phyloP scores from a whole-genome alignment of 257 asterid species.

The Solanum tarijense region DNA sequence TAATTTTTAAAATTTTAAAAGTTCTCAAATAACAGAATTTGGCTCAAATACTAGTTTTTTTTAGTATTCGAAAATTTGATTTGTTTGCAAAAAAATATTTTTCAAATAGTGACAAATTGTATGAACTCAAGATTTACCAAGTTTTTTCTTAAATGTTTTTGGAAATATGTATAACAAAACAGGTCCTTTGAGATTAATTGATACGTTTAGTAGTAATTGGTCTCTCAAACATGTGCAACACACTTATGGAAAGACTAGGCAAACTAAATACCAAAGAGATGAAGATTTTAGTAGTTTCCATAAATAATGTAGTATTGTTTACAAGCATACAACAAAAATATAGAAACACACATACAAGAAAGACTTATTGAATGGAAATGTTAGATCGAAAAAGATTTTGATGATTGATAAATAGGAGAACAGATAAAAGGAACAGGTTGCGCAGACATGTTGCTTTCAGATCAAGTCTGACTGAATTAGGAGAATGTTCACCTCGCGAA shows the following conservation, averaged over 20 bases:
- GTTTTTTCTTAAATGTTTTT: neutral
- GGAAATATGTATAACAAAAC: neutral
- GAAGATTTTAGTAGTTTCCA: neutral
- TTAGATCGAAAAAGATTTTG: no score
- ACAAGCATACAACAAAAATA: neutral
- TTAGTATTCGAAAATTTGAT: neutral
- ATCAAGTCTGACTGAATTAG: no score
- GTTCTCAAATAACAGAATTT: neutral
- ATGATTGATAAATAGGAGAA: no score
- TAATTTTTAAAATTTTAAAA: no score
- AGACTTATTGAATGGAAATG: no score
- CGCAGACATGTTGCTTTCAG: no score
- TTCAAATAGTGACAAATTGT: neutral
- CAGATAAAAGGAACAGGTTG: no score
- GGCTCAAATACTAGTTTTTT: neutral
- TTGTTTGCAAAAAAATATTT: neutral
- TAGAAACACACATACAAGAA: neutral
- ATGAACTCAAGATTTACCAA: neutral
- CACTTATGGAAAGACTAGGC: neutral
- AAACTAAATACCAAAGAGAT: neutral
- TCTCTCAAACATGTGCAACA: neutral
- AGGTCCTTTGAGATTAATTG: neutral
- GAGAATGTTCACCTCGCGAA: no score
- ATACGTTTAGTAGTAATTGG: neutral
- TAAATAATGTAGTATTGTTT: neutral